Evolutionary conservation across 2,329 filamentous ascomycete species (phyloP).

Genomic region (Epicoccum nigrum): DNA sequence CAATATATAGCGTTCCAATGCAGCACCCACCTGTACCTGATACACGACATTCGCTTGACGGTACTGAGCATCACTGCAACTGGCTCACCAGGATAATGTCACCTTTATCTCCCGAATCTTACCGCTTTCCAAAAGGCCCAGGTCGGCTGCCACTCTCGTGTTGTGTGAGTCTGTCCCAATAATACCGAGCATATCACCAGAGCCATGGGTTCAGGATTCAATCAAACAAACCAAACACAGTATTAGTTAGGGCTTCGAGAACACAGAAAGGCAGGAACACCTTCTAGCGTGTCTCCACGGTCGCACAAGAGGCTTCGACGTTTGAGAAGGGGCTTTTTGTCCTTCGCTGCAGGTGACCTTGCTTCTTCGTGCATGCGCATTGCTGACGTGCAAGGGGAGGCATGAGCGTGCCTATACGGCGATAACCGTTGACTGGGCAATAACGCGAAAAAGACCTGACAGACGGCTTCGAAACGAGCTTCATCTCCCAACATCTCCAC

Average conservation of each 20-base stretch:
- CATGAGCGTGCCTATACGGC: neutral
- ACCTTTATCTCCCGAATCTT: no score
- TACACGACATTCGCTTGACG: no score
- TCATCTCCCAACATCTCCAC: constrained; percentile 19
- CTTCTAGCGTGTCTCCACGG: constrained; percentile 3
- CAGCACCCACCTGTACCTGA: no score
- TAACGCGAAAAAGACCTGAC: neutral
- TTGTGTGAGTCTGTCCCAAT: neutral
- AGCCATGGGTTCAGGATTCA: neutral
- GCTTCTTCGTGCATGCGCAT: neutral
- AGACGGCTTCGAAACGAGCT: neutral
- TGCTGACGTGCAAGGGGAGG: constrained; percentile 3
- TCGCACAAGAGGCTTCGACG: constrained; percentile 14
- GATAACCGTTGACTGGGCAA: neutral
- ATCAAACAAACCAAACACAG: neutral
- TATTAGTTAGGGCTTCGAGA: no score
- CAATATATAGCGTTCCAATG: no score
- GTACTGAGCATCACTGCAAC: no score
- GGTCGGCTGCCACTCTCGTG: no score
- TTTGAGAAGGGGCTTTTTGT: constrained; percentile 9
- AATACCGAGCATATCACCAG: neutral
- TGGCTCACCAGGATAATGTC: no score
- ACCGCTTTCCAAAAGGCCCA: no score
- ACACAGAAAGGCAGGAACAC: constrained; percentile 1
- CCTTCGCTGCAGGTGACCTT: constrained; percentile 9